phyloP scores from a whole-genome alignment of 176 grass and related monocot species.

The Secale cereale region DNA sequence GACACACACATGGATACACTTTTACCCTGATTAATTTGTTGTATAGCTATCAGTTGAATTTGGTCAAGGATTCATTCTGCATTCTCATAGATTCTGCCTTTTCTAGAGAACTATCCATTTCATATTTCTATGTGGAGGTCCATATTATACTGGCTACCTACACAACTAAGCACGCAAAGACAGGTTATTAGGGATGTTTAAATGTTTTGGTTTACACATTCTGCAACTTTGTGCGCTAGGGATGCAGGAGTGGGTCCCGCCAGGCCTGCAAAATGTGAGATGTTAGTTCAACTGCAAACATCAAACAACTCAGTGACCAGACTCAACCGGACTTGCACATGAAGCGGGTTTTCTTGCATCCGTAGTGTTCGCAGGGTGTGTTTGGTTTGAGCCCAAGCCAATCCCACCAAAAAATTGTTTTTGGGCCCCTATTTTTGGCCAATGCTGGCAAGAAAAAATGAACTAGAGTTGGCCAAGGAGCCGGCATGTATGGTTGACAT shows the following conservation, averaged over 20 bases:
- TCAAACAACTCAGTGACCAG: background rate
- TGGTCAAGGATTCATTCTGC: background rate
- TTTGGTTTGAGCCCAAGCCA: background rate
- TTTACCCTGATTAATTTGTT: background rate
- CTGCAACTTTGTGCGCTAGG: background rate
- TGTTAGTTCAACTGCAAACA: background rate
- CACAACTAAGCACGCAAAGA: background rate
- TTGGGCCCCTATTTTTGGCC: background rate
- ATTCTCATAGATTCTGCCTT: background rate
- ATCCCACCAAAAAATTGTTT: background rate
- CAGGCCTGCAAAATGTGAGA: background rate
- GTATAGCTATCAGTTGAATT: background rate
- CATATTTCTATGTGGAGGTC: background rate
- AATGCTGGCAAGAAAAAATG: background rate
- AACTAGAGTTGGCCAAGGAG: background rate
- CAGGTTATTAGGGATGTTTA: background rate
- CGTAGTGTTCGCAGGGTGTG: background rate
- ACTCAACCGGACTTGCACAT: background rate
- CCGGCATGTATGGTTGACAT: background rate
- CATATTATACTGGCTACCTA: background rate
- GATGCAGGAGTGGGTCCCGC: background rate
- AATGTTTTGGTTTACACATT: background rate
- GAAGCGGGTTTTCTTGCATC: background rate
- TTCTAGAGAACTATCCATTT: background rate
- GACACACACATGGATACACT: background rate